Percentiles rank a stretch among this genome's conserved stretches.
These are phyloP conservation scores for Acacia pycnantha DNA, from an alignment of 331 rosid species.

Conservation along the genomic window DNA sequence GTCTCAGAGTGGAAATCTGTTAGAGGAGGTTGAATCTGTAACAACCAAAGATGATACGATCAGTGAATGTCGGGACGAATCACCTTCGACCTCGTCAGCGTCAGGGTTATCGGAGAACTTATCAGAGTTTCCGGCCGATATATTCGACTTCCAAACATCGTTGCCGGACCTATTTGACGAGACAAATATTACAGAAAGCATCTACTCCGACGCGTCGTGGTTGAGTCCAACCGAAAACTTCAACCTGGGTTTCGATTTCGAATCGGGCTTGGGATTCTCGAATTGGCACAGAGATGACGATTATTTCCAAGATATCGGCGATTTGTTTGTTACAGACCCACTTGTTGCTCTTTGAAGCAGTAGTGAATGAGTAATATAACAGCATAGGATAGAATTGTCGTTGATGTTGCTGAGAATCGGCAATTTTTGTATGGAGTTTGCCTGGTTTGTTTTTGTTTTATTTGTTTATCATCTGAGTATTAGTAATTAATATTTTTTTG, in stretches of 20 bases:
- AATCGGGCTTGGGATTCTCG: conserved; percentile 48
- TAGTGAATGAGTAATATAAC: too few species aligned
- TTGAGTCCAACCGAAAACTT: not conserved
- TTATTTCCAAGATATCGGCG: conserved; percentile 81
- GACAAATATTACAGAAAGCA: not conserved
- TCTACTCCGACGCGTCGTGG: not conserved
- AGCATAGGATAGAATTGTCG: not conserved
- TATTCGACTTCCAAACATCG: conserved; percentile 52
- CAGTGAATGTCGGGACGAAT: conserved; percentile 30
- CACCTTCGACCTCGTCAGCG: not conserved
- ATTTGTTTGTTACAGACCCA: conserved; percentile 66
- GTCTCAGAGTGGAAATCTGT: conserved; percentile 43
- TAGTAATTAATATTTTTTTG: not conserved
- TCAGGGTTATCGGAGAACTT: conserved; percentile 40
- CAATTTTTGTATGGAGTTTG: conserved; percentile 50
- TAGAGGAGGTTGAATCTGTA: conserved; percentile 57
- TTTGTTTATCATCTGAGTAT: not conserved
- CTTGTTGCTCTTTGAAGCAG: conserved; percentile 50
- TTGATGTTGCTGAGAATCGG: conserved; percentile 38
- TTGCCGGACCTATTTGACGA: conserved; percentile 39
- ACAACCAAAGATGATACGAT: not conserved
- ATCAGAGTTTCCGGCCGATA: conserved; percentile 41
- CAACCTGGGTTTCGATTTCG: not conserved
- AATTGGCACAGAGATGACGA: conserved; percentile 47
- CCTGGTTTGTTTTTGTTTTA: not conserved